A percentile compares a stretch with the other conserved stretches of the same genome.
Conservation (phyloP, 106 monocot species). For the Platanthera guangdongensis region DNA sequence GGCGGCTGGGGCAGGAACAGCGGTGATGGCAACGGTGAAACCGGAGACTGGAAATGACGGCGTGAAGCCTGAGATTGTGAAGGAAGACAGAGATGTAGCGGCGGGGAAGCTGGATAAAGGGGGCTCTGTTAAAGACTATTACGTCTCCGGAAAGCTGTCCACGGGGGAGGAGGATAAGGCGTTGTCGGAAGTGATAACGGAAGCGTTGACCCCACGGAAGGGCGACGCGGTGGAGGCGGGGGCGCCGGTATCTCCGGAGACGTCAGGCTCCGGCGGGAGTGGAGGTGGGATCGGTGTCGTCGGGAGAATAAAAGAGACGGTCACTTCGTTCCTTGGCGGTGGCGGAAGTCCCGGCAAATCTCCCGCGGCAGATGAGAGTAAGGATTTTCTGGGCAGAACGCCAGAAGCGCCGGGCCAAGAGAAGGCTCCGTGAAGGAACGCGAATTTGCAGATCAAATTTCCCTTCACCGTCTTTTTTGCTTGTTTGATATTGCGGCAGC, state of each 20-base stretch:
- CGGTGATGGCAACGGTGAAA: conserved; percentile 13
- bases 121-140: conserved; percentile 28
- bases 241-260: not conserved
- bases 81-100: not conserved
- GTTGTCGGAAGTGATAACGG: conserved; percentile 43
- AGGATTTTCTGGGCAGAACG: not conserved
- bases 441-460: too few species aligned
- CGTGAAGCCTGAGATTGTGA: not conserved
- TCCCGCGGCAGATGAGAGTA: not conserved
- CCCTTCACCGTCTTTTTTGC: too few species aligned
- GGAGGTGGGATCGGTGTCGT: conserved; percentile 15
- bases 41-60: not conserved
- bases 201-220: conserved; percentile 17
- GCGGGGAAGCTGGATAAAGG: conserved; percentile 12
- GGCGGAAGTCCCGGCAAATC: conserved; percentile 1
- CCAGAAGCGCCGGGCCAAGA: not conserved
- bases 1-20: conserved; percentile 20
- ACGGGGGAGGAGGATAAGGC: conserved; percentile 48
- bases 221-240: not conserved
- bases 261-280: not conserved
- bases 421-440: not conserved
- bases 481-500: too few species aligned
- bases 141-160: conserved; percentile 37
- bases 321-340: conserved; percentile 15
- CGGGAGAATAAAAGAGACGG: conserved; percentile 30